A percentile compares a stretch with the other conserved stretches of the same genome.
Evolutionary conservation across 352 stramenopile genomes (phyloP).

Genomic region (Albugo candida): DNA sequence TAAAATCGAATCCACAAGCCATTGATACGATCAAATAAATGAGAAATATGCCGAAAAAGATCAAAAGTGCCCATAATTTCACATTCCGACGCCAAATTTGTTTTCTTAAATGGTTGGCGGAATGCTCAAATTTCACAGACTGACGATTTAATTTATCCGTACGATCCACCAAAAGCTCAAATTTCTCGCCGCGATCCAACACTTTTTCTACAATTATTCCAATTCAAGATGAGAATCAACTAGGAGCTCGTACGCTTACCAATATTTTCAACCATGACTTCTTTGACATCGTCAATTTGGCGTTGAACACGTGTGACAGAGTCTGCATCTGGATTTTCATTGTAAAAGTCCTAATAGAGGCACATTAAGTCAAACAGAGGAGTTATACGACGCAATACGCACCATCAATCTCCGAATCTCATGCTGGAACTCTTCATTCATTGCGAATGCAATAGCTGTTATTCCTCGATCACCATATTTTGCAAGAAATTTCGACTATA

Average conservation of each 20-base stretch:
- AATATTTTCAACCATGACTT: slow-evolving; percentile 99
- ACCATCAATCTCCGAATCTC: slow-evolving; percentile 89
- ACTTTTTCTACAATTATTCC: slow-evolving; percentile 78
- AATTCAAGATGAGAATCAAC: not conserved
- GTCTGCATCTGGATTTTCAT: slow-evolving; percentile 80
- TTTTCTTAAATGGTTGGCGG: slow-evolving; percentile 74
- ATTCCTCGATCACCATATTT: slow-evolving; percentile 59
- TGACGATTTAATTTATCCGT: slow-evolving; percentile 94
- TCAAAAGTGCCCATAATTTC: slow-evolving; percentile 44
- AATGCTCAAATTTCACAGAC: slow-evolving; percentile 93
- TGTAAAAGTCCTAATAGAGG: slow-evolving; percentile 49
- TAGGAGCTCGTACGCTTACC: slow-evolving; percentile 11
- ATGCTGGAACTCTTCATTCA: slow-evolving; percentile 95
- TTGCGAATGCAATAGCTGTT: slow-evolving; percentile 92
- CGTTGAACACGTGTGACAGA: slow-evolving; percentile 83
- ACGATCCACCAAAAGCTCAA: slow-evolving; percentile 86
- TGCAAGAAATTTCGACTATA: slow-evolving; percentile 55
- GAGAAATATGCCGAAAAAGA: slow-evolving; percentile 25
- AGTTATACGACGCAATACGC: not conserved
- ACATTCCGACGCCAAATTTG: slow-evolving; percentile 76
- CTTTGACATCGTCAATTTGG: slow-evolving; percentile 96
- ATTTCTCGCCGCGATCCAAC: slow-evolving; percentile 95
- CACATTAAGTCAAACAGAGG: not conserved
- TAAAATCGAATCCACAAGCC: slow-evolving; percentile 74
- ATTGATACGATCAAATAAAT: slow-evolving; percentile 76